Percentiles rank a stretch among this genome's conserved stretches.
Evolutionary conservation across 2,329 filamentous ascomycete genomes (phyloP).

Genomic region (Arthrocladium fulminans): DNA sequence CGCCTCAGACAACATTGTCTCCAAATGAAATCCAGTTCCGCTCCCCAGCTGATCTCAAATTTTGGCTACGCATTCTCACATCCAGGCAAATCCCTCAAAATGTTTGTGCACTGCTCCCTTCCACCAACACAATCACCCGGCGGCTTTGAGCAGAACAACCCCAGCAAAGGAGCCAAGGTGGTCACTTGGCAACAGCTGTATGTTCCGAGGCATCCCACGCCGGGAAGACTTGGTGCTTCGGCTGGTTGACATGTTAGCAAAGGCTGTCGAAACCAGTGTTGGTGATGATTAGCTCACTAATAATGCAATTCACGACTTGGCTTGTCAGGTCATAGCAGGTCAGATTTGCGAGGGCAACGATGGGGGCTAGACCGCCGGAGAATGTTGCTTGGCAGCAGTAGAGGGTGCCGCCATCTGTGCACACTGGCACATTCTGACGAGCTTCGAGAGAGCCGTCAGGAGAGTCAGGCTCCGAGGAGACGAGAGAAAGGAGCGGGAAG

Average conservation of each 20-base stretch:
- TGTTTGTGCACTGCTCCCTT: neutral
- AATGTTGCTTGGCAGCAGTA: constrained; percentile 1
- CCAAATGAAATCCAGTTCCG: neutral
- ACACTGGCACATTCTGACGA: neutral
- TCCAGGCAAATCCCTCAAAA: neutral
- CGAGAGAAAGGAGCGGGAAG: neutral
- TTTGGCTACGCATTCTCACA: neutral
- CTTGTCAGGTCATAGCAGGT: neutral
- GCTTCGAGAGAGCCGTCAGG: neutral
- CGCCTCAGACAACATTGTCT: no score
- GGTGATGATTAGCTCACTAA: neutral
- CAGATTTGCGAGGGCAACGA: neutral
- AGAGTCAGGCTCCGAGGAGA: neutral
- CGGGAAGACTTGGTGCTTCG: neutral
- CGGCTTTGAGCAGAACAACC: neutral
- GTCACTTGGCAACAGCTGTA: neutral
- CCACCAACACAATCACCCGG: neutral
- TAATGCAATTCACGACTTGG: neutral
- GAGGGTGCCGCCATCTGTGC: constrained; percentile 1
- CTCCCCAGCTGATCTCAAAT: no score
- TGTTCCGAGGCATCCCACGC: neutral
- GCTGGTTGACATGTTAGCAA: neutral
- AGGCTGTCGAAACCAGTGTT: neutral
- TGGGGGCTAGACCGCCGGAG: neutral
- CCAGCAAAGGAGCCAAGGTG: neutral